Base-by-base conservation (phyloP, 345 rosid genomes). In the Linum tenue region DNA sequence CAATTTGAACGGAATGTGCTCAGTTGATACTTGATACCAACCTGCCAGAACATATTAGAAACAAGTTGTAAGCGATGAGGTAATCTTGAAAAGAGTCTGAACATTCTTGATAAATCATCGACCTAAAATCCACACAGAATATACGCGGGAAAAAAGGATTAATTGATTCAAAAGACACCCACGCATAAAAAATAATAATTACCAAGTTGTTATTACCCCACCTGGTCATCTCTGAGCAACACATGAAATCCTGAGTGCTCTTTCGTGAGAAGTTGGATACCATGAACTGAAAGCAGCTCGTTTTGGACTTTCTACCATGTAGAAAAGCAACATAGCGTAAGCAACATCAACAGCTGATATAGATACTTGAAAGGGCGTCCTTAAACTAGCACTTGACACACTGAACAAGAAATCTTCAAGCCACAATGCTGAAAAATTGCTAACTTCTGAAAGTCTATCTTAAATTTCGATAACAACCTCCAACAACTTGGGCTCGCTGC, bases 91-190 rank as follows among this genome's bases (percentile, higher is more conserved):
- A 82, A 95, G 55, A 91, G 99, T 80, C 90, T 84, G 76, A 83
- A 87, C 90, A 91, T 95, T 82, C 99, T 82, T 37, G 98, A 95
- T 64, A 95, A 87, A 77, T 95, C 99, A 16, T 86, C 97, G 66
- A 83, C 86, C 99, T 94, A 73, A 40, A 68, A 15, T 2, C 7
- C 5, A 50, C 5, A 31, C 40, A 22, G 31, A 22, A 22, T 22
- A 22, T 22, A 22, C 31, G 31, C 31, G 31, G 31, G 31, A 22
- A 22, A 22, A 22, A 22, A 22, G 31, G 31, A 22, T 22, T 22
- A 22, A 22, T 22, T 22, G 31, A 22, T 22, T 22, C 31, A 22
- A 22, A 22, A 22, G 31, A 22, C 31, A 22, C 31, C 31, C 31
- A 22, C 31, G 31, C 31, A 22, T 50, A 43, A 40, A 37, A 43